Conservation (phyloP, 1,284 basidiomycete species). For the Mycena sp. region DNA sequence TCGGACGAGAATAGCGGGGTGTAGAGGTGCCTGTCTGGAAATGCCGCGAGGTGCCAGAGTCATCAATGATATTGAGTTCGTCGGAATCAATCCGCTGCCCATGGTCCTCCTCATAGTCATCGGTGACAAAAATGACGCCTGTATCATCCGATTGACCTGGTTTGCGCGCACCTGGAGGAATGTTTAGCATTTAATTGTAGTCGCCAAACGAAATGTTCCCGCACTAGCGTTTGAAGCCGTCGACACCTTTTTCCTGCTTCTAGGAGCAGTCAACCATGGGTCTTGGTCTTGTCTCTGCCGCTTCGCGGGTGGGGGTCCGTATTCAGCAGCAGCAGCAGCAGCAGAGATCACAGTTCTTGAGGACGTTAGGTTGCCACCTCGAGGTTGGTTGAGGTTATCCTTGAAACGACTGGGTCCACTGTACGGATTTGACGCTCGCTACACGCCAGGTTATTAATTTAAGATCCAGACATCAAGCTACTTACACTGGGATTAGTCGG, state of each 20-base stretch:
- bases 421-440: slow-evolving; percentile 4
- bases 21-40: neutral
- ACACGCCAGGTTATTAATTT: neutral
- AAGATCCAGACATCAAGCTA: neutral
- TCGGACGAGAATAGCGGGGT: neutral
- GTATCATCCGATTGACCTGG: slow-evolving; percentile 5
- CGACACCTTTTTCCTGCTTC: slow-evolving; percentile 13
- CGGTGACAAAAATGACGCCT: neutral
- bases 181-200: neutral
- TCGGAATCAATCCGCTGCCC: neutral
- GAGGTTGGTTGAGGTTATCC: neutral
- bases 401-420: neutral
- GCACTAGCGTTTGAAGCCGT: neutral
- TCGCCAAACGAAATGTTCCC: neutral
- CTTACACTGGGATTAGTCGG: slow-evolving; percentile 14
- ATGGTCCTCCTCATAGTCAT: slow-evolving; percentile 2
- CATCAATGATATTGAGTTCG: neutral
- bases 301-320: slow-evolving; percentile 12
- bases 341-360: neutral
- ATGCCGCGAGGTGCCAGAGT: neutral
- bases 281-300: neutral
- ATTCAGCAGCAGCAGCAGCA: too few relatives aligned
- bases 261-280: neutral
- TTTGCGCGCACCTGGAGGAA: neutral
- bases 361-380: neutral